These are phyloP conservation scores for Tricholoma terreum DNA, from an alignment of 768 basidiomycete species.

Conservation along the genomic window DNA sequence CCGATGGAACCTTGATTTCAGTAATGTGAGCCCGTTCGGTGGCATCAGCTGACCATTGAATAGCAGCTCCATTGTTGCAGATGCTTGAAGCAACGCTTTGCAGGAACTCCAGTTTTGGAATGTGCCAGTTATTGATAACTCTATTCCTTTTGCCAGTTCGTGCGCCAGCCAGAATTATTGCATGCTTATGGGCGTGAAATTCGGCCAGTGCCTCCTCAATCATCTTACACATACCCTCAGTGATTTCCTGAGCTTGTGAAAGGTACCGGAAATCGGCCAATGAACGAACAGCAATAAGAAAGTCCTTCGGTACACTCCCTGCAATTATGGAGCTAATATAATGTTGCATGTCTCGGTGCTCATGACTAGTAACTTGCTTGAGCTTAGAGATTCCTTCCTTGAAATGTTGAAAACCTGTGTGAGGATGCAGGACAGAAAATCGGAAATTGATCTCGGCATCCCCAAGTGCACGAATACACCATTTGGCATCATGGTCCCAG, in stretches of 20 bases:
- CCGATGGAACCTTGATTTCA: constrained; percentile 5
- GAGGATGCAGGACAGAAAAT: constrained; percentile 24
- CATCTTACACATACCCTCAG: neutral
- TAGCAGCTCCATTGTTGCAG: neutral
- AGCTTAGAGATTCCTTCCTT: constrained; percentile 22
- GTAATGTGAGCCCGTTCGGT: constrained; percentile 6
- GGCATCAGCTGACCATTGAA: constrained; percentile 7
- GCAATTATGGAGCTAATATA: constrained; percentile 23
- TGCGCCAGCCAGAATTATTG: constrained; percentile 16
- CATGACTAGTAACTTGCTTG: constrained; percentile 29
- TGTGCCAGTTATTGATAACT: constrained; percentile 22
- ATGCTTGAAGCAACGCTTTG: constrained; percentile 13
- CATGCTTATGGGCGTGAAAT: constrained; percentile 27
- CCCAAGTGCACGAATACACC: constrained; percentile 20
- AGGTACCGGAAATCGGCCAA: constrained; percentile 13
- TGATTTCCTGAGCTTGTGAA: constrained; percentile 23
- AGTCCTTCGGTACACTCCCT: constrained; percentile 14
- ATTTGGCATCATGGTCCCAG: no score
- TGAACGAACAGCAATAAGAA: constrained; percentile 14
- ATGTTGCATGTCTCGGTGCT: constrained; percentile 25
- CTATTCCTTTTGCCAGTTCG: constrained; percentile 9
- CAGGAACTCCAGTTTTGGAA: constrained; percentile 16
- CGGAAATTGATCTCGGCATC: no score
- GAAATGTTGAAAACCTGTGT: constrained; percentile 27
- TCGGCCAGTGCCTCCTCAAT: constrained; percentile 11